Conservation (phyloP, 306 rosid genomes). For the Medicago lupulina region DNA sequence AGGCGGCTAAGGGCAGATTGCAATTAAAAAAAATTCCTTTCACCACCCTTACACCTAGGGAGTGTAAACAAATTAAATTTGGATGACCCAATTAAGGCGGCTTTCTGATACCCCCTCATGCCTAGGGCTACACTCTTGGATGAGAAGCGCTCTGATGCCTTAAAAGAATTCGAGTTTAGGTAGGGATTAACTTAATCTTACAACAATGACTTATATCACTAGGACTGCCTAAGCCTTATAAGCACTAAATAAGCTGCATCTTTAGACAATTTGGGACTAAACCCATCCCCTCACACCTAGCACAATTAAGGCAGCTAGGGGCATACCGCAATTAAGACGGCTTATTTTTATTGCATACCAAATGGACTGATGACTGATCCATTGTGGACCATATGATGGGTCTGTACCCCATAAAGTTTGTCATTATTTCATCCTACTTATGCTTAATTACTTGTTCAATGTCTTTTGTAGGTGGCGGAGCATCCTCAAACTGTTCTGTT, state of each 20-base stretch:
- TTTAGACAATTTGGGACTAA: background rate
- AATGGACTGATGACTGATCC: background rate
- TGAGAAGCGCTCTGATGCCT: background rate
- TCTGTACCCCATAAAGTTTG: background rate
- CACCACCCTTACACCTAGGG: background rate
- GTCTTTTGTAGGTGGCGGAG: slow-evolving; percentile 72
- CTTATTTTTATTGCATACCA: no score
- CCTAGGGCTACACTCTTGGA: background rate
- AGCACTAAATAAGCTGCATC: background rate
- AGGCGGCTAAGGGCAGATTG: background rate
- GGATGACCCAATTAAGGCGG: background rate
- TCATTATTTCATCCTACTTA: slow-evolving; percentile 34
- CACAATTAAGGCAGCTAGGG: background rate
- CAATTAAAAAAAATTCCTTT: no score
- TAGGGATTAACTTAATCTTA: background rate
- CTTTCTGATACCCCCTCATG: background rate
- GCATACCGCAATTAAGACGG: background rate
- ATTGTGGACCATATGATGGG: background rate
- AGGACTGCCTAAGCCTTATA: background rate
- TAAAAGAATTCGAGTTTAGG: background rate
- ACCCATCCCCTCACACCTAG: background rate
- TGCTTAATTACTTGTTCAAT: slow-evolving; percentile 34
- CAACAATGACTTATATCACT: background rate
- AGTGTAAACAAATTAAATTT: background rate
- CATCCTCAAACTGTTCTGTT: slow-evolving; percentile 88